Evolutionary conservation across 169 alveolate genomes (phyloP).

Genomic region (Plasmodium relictum): DNA sequence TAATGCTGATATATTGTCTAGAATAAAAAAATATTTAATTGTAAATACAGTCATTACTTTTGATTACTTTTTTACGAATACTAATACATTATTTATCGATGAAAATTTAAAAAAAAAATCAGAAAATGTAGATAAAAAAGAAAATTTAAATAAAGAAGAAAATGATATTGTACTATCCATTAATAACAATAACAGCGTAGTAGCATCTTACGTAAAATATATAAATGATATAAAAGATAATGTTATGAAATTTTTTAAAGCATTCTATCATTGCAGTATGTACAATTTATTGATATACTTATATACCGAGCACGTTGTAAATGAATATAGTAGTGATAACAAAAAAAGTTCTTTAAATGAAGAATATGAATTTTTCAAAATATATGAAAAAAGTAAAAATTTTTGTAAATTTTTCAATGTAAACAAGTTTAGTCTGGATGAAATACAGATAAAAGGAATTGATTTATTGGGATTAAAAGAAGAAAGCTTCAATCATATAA

Average conservation of each 20-base stretch:
- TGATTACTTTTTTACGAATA: conserved; percentile 44
- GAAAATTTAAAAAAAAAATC: neutral
- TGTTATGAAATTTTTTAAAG: conserved; percentile 2
- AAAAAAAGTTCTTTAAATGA: neutral
- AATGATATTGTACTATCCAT: neutral
- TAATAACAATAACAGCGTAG: too few species aligned
- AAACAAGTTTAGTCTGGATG: conserved; percentile 4
- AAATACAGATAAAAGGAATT: conserved; percentile 50
- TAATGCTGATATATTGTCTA: conserved; percentile 2
- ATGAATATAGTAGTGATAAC: conserved; percentile 34
- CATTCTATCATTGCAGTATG: conserved; percentile 20
- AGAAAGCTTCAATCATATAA: conserved; percentile 43
- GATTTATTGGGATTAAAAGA: conserved; percentile 30
- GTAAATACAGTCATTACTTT: conserved; percentile 29
- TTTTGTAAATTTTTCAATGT: conserved; percentile 11
- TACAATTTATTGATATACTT: conserved; percentile 22
- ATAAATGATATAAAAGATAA: neutral
- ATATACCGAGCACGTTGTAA: conserved; percentile 49
- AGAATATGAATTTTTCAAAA: conserved; percentile 34
- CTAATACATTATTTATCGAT: conserved; percentile 9
- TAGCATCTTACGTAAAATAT: neutral
- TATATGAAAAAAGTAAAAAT: conserved; percentile 29
- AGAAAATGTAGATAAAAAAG: neutral
- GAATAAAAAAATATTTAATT: conserved; percentile 9
- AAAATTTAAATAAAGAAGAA: neutral